These are phyloP conservation scores for Phytopythium kandeliae DNA, from an alignment of 352 stramenopile species.

Conservation along the genomic window DNA sequence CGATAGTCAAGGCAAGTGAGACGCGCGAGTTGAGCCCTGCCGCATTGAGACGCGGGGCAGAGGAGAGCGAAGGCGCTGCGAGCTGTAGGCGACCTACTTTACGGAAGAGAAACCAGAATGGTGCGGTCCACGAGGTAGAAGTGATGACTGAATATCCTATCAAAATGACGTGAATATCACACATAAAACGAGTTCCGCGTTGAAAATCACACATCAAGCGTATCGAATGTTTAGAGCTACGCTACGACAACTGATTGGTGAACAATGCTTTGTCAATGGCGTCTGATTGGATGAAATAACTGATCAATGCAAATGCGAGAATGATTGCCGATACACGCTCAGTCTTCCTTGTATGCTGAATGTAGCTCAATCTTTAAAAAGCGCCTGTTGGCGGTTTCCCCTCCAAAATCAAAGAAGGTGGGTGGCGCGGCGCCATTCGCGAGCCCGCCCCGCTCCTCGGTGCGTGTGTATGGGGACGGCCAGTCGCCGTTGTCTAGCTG, in stretches of 20 bases:
- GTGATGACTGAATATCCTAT: no score
- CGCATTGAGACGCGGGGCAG: conserved; percentile 1
- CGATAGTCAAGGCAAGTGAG: neutral
- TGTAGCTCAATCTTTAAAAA: conserved; percentile 10
- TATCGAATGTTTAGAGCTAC: no score
- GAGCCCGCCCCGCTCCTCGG: neutral
- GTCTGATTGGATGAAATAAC: no score
- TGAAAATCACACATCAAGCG: no score
- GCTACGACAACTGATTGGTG: no score
- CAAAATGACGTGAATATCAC: no score
- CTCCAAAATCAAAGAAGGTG: conserved; percentile 1
- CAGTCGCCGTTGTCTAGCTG: neutral
- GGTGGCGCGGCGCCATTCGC: neutral
- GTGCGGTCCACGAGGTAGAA: neutral
- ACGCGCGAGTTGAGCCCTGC: neutral
- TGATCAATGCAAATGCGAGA: no score
- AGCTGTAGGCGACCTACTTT: no score
- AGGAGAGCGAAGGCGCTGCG: neutral
- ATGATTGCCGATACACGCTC: no score
- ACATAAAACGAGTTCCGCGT: no score
- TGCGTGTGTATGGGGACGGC: neutral
- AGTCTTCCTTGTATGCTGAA: no score
- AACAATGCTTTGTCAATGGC: no score
- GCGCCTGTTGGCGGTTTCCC: conserved; percentile 5
- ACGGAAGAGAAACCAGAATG: neutral